Evolutionary conservation across 129 eudicot species (phyloP), one percentile per base, ranked within the genome.

Genomic region (carrot (Daucus carota)): DNA sequence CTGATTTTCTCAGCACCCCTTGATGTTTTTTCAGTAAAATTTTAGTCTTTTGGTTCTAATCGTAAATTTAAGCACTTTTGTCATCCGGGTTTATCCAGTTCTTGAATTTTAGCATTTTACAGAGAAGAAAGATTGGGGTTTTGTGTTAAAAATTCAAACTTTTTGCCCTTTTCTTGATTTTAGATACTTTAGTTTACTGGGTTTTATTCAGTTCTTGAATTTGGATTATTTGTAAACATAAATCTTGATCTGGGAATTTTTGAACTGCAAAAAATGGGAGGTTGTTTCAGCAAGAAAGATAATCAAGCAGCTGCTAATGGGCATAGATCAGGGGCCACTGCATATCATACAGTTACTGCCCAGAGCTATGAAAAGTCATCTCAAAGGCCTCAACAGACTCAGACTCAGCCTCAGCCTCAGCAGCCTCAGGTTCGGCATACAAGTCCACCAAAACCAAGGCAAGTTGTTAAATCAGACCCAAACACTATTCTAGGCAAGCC

Each of bases 321-420:
- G 70, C 70, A 82, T 50, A 54, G 77, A 54, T 79, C 74, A 17
- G 73, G 83, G 13, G 54, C 52, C 75, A 74, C 67, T 80, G 77
- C 60, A 67, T 67, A 67, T 32, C 72, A 67, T 8, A 34, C 72
- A 1, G 72, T 67, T 33, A 32, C 72, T 31, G 72, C 72, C 7
- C 45, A 67, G 3, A 67, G 42, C 2, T 14, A 67, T 67, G 72
- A 67, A 67, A 67, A 67, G 43, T 17, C 72, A 67, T 67, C 72
- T 67, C 44, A 67, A 67, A 77, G 75, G 50, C 79, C 75, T 18
- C 72, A 67, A 17, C 72, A 67, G n/a, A 32, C 44, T 65, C 41
- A 65, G 28, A 28, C 41, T 65, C 70, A 65, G 70, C 29, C 62
- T 0, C 62, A 52, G 62, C 7, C 65, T 5, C 65, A 54, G 29